Conservation (phyloP, 768 basidiomycete species). For the Trametes gibbosa region DNA sequence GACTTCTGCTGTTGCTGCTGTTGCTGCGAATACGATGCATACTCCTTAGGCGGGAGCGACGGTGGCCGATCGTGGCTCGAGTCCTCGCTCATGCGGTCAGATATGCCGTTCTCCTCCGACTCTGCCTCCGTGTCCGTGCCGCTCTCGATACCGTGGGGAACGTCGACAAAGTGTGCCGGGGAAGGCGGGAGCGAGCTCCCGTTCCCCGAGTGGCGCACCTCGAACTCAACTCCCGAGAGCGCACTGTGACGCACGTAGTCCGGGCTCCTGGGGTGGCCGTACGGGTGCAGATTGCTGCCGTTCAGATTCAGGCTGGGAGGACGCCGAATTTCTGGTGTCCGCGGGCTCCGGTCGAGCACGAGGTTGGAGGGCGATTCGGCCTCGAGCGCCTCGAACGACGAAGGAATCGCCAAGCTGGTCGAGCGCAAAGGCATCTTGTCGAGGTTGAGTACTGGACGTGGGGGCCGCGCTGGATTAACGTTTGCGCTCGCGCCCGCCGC, state of each 20-base stretch:
- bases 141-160: slow-evolving; percentile 71
- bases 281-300: slow-evolving; percentile 9
- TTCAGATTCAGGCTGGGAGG: slow-evolving; percentile 20
- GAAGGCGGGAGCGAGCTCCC: slow-evolving; percentile 50
- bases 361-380: slow-evolving; percentile 15
- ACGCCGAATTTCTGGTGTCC: neutral
- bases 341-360: slow-evolving; percentile 11
- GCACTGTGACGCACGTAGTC: slow-evolving; percentile 20
- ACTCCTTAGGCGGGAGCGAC: slow-evolving; percentile 24
- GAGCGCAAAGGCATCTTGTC: slow-evolving; percentile 35
- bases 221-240: slow-evolving; percentile 22
- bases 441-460: slow-evolving; percentile 33
- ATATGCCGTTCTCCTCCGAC: slow-evolving; percentile 33
- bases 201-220: slow-evolving; percentile 30
- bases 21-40: slow-evolving; percentile 3
- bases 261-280: neutral
- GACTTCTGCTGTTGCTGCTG: neutral
- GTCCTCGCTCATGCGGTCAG: neutral
- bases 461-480: slow-evolving; percentile 11
- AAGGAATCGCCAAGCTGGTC: slow-evolving; percentile 27
- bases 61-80: slow-evolving; percentile 12
- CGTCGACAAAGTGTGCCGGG: slow-evolving; percentile 63
- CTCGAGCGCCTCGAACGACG: slow-evolving; percentile 19
- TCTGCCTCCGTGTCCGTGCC: slow-evolving; percentile 72
- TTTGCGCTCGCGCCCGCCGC: slow-evolving; percentile 7